Evolutionary conservation across 208 protist genomes (phyloP).

Genomic region (Leishmania mexicana): DNA sequence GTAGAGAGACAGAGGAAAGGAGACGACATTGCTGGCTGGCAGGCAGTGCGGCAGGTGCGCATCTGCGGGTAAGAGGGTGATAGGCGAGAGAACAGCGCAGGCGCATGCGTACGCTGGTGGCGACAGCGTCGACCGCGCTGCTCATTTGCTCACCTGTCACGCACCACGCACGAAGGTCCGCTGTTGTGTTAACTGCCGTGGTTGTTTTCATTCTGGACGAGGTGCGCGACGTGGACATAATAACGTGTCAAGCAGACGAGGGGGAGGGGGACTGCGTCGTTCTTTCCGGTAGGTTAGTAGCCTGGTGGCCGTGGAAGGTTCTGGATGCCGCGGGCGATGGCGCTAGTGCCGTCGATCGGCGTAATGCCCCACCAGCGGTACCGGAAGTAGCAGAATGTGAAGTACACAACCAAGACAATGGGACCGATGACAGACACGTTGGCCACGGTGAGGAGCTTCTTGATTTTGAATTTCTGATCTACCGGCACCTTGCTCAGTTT

Average conservation of each 20-base stretch:
- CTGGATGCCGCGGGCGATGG: constrained; percentile 72
- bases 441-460: constrained; percentile 80
- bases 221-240: background rate
- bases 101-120: background rate
- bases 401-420: constrained; percentile 65
- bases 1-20: background rate
- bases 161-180: background rate
- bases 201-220: background rate
- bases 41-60: background rate
- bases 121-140: background rate
- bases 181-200: background rate
- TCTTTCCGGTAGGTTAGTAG: constrained; percentile 38
- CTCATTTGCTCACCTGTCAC: background rate
- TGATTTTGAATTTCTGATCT: constrained; percentile 89
- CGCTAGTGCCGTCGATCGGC: constrained; percentile 62
- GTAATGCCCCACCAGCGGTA: constrained; percentile 78
- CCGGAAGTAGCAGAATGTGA: constrained; percentile 70
- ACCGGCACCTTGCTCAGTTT: constrained; percentile 78
- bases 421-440: constrained; percentile 77
- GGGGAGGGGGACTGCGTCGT: background rate
- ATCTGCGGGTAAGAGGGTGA: background rate
- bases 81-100: background rate
- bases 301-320: constrained; percentile 78
- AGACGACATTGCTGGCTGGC: no score
- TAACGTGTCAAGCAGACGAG: background rate